phyloP scores from a whole-genome alignment of 768 basidiomycete species.

The Tricholoma hemisulphureum region DNA sequence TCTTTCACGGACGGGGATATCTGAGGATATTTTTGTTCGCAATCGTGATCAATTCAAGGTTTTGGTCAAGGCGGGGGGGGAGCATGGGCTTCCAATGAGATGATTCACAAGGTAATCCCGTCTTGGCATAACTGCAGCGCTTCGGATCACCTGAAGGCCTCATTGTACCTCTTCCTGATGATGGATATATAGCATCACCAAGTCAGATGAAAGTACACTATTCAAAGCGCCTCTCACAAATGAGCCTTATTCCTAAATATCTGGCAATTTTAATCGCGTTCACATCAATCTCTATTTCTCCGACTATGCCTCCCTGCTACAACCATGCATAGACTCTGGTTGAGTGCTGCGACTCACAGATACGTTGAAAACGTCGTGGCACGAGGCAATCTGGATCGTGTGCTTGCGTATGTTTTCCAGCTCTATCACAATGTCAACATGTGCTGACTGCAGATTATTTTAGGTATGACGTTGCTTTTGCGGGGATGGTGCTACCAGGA shows the following conservation, averaged over 20 bases:
- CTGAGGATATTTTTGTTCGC: constrained; percentile 83
- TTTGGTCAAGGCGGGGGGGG: constrained; percentile 85
- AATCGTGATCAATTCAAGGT: constrained; percentile 88
- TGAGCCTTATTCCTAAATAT: constrained; percentile 92
- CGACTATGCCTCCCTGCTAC: constrained; percentile 88
- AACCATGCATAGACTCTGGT: constrained; percentile 98
- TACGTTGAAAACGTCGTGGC: constrained; percentile 94
- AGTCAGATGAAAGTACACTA: constrained; percentile 51
- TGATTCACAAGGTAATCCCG: constrained; percentile 89
- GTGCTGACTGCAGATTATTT: constrained; percentile 8
- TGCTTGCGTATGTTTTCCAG: constrained; percentile 64
- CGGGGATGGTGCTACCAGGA: constrained; percentile 94
- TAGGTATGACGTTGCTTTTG: constrained; percentile 92
- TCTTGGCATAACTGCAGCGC: constrained; percentile 88
- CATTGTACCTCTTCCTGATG: constrained; percentile 73
- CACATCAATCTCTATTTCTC: constrained; percentile 99
- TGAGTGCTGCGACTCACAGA: constrained; percentile 89
- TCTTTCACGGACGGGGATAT: constrained; percentile 90
- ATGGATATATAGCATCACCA: constrained; percentile 85
- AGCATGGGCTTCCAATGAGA: constrained; percentile 85
- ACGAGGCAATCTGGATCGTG: constrained; percentile 88
- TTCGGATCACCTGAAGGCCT: constrained; percentile 81
- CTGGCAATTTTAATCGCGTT: constrained; percentile 98
- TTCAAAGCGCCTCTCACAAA: constrained; percentile 90
- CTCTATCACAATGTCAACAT: constrained; percentile 1